A percentile compares a stretch with the other conserved stretches of the same genome.
phyloP scores from a whole-genome alignment of 2,329 filamentous ascomycete genomes.

The Colletotrichum cereale region DNA sequence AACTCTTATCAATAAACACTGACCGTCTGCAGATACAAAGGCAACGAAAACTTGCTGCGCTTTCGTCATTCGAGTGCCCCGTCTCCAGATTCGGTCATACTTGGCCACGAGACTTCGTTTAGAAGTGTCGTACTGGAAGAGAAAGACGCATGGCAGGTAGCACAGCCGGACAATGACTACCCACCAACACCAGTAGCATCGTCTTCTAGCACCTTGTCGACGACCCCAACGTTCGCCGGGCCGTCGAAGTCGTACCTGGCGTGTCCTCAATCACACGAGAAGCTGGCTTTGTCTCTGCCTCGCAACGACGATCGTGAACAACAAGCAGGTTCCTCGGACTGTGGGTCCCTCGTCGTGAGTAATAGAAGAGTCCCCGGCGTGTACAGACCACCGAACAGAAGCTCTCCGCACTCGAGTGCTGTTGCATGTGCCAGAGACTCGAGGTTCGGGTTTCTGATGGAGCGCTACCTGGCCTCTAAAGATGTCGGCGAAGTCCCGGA shows the following conservation, averaged over 20 bases:
- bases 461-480: constrained; percentile 15
- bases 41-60: not conserved
- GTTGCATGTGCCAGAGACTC: not conserved
- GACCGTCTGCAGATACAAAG: not conserved
- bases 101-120: not conserved
- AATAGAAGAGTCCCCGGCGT: not conserved
- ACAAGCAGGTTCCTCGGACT: not conserved
- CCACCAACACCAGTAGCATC: constrained; percentile 7
- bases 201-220: not conserved
- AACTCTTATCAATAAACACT: not conserved
- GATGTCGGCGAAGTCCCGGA: not conserved
- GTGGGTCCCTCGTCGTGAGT: constrained; percentile 8
- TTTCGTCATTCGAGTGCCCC: constrained; percentile 15
- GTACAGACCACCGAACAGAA: not conserved
- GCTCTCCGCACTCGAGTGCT: not conserved
- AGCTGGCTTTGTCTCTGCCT: not conserved
- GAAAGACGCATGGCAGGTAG: not conserved
- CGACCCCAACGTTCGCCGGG: not conserved
- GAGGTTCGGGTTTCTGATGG: not conserved
- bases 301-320: not conserved
- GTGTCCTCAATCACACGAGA: constrained; percentile 1
- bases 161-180: not conserved
- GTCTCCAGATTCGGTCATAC: constrained; percentile 19
- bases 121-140: not conserved
- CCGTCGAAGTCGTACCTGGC: constrained; percentile 8